Base-by-base conservation (phyloP, 805 yeast species). In the Saccharomycopsis synnaedendra region DNA sequence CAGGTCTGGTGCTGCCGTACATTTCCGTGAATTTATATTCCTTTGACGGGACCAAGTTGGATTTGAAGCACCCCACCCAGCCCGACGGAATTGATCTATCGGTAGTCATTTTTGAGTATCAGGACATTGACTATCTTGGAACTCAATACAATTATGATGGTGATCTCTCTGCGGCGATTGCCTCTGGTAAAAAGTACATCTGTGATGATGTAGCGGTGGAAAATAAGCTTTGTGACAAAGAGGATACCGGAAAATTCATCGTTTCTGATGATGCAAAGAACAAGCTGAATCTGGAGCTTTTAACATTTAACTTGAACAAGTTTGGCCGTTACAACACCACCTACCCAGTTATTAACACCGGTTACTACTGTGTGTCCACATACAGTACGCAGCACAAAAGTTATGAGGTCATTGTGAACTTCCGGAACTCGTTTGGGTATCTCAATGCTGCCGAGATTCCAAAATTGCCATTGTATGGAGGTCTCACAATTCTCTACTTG, bases 371-470 rank as follows among this genome's bases (percentile, higher is more conserved):
- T 69, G 83, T 90, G 39, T 80, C 88, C 1, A 82, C 94, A 0
- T 78, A 70, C 54, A 70, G 78, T 29, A 66, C 74, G 29, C 54
- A 58, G 11, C 61, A 65, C 7, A 48, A 55, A 41, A 69, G 67
- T 27, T 93, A 81, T 64, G 63, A 71, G 44, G 84, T 90, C 10
- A 64, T 66, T n/a, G 82, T 83, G 41, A 82, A 81, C 57, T 93
- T 86, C 66, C 93, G 87, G 67, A 93, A 89, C 65, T 85, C 97
- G 3, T 93, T 76, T 64, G 98, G 98, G 49, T 76, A 85, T 51
- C 69, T 93, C 49, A 77, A 94, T 33, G 98, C 95, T 4, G 71
- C 89, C 35, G 95, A 93, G 62, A 82, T 86, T 56, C 96, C 97
- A 32, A 86, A 89, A 58, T 71, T 93, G 53, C 87, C 96, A 7